Base-by-base conservation (phyloP, 331 rosid genomes). In the Quercus phellos region DNA sequence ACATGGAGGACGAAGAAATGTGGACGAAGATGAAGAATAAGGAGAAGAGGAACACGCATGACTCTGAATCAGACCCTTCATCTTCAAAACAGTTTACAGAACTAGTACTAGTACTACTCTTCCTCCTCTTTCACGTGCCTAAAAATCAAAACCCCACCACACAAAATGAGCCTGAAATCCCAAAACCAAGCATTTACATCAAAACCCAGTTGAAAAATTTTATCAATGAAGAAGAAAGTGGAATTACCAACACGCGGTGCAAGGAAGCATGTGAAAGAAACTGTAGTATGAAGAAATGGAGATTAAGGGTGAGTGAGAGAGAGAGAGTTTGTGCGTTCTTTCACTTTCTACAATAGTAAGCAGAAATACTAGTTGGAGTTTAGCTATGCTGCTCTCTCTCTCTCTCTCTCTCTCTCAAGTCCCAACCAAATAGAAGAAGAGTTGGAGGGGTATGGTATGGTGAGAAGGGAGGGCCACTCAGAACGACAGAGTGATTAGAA, bases 21-120 rank as follows among this genome's bases (percentile, higher is more conserved):
- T 60, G 55, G 74, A 84, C 13, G 89, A 84, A 77, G 88, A 83
- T 12, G 92, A 83, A 68, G 91, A 81, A 55, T 89, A 78, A 42
- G 89, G 55, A 16, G 93, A 55, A 63, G 87, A 80, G 54, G 85
- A 8, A 32, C 46, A 64, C 4, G 24, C n/a, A n/a, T 21, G 71
- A 66, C 51, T 18, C 3, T 34, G 71, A 34, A 66, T 66, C 38
- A 32, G 50, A n/a, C 71, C 71, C 50, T 66, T 66, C 71, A 66
- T 66, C 9, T 34, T 32, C 51, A 66, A 50, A 32, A 66, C 1
- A 32, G 71, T 11, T 0, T 46, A 46, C 53, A 46, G 53, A 46
- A 11, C 53, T 13, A 46, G 16, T 8, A 11, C 53, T 13, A 46
- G 16, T 8, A 66, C 14, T 3, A 8, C 26, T 34, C 4, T 18